A percentile compares a stretch with the other conserved stretches of the same genome.
Evolutionary conservation across 129 eudicot species (phyloP).

Genomic region (Mikania micrantha): DNA sequence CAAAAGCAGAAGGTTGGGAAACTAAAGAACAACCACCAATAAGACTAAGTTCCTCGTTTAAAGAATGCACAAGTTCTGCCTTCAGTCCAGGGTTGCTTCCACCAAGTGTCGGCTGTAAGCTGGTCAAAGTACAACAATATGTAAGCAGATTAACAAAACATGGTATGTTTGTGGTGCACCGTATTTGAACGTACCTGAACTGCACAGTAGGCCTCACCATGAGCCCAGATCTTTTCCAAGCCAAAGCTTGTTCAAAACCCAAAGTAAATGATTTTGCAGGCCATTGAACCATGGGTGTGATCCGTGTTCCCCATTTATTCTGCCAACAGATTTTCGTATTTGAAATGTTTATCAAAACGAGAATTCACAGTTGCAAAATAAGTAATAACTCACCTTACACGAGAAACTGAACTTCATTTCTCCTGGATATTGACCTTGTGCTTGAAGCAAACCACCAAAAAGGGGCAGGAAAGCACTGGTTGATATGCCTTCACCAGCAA

Average conservation of each 20-base stretch:
- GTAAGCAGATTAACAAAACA: background rate
- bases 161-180: background rate
- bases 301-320: constrained; percentile 84
- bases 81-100: constrained; percentile 72
- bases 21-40: constrained; percentile 58
- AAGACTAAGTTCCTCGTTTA: constrained; percentile 66
- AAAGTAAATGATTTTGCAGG: constrained; percentile 79
- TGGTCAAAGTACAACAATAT: constrained; percentile 16
- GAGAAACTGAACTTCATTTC: constrained; percentile 84
- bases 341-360: background rate
- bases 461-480: constrained; percentile 72
- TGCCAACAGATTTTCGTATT: constrained; percentile 21
- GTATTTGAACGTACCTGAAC: constrained; percentile 42
- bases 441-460: constrained; percentile 91
- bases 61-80: constrained; percentile 66
- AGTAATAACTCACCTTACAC: constrained; percentile 48
- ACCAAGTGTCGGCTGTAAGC: constrained; percentile 68
- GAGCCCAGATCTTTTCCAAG: constrained; percentile 96
- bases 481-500: constrained; percentile 73
- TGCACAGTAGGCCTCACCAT: constrained; percentile 84
- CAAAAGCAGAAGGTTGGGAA: constrained; percentile 65
- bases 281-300: constrained; percentile 83
- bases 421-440: constrained; percentile 93
- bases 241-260: constrained; percentile 80
- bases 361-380: background rate